A percentile compares a stretch with the other conserved stretches of the same genome.
Evolutionary conservation across 805 yeast genomes (phyloP).

Genomic region (Candida broadrunensis): DNA sequence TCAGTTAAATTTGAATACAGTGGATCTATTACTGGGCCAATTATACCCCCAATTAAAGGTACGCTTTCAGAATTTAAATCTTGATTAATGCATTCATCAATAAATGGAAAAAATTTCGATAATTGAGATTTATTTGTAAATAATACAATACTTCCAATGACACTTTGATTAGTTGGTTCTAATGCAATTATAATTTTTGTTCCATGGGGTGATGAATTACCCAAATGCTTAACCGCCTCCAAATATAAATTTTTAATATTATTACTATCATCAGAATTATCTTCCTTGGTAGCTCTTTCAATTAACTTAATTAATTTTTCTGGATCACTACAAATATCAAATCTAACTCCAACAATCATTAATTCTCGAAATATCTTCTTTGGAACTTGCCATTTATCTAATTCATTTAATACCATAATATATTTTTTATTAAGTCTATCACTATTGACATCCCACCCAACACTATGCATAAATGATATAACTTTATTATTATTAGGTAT

Average conservation of each 20-base stretch:
- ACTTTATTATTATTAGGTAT: conserved; percentile 18
- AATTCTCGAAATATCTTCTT: conserved; percentile 52
- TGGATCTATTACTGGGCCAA: conserved; percentile 54
- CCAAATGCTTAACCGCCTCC: conserved; percentile 32
- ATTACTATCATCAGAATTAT: conserved; percentile 2
- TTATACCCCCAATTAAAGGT: conserved; percentile 46
- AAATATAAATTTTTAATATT: conserved; percentile 23
- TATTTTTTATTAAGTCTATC: conserved; percentile 16
- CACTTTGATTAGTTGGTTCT: conserved; percentile 49
- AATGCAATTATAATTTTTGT: conserved; percentile 49
- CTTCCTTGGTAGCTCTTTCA: conserved; percentile 13
- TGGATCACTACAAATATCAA: conserved; percentile 49
- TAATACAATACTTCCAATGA: conserved; percentile 50
- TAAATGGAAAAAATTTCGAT: conserved; percentile 49
- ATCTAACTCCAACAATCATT: conserved; percentile 55
- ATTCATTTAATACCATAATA: conserved; percentile 40
- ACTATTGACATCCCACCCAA: conserved; percentile 37
- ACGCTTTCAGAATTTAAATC: conserved; percentile 1
- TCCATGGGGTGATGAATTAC: conserved; percentile 26
- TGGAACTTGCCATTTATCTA: conserved; percentile 51
- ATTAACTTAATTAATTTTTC: conserved; percentile 42
- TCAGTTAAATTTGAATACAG: conserved; percentile 50
- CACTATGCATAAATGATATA: conserved; percentile 30
- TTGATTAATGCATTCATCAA: conserved; percentile 35
- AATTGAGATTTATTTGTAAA: conserved; percentile 46